A percentile compares a stretch with the other conserved stretches of the same genome.
Conservation (phyloP, 2,329 filamentous ascomycete species). For the Didymella keratinophila region DNA sequence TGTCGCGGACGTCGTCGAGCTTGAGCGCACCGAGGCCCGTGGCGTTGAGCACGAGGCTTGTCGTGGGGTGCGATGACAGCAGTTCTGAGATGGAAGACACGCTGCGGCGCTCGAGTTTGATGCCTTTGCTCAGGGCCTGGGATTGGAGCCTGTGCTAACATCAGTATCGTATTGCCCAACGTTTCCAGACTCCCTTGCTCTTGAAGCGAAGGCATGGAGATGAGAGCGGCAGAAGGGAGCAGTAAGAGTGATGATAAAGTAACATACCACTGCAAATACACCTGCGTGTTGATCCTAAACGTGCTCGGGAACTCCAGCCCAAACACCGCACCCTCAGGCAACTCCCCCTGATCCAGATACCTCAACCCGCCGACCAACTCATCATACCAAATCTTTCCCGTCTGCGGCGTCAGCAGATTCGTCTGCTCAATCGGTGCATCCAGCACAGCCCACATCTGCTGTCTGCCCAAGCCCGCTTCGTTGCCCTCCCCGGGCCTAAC, state of each 20-base stretch:
- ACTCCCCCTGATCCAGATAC: constrained; percentile 35
- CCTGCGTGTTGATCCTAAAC: constrained; percentile 51
- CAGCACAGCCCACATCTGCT: constrained; percentile 42
- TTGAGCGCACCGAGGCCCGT: constrained; percentile 78
- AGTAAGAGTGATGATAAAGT: too few species aligned
- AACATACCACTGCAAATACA: constrained; percentile 49
- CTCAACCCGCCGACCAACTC: constrained; percentile 50
- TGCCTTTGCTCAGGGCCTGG: constrained; percentile 77
- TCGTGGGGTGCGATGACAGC: constrained; percentile 64
- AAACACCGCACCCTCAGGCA: constrained; percentile 49
- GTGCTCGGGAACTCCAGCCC: constrained; percentile 48
- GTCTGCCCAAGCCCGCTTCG: constrained; percentile 37
- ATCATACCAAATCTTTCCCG: constrained; percentile 55
- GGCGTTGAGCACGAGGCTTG: constrained; percentile 81
- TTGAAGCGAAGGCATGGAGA: too few species aligned
- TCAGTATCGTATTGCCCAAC: neutral
- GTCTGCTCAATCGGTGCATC: constrained; percentile 44
- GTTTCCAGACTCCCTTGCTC: too few species aligned
- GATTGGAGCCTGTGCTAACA: constrained; percentile 49
- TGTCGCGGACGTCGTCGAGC: constrained; percentile 84
- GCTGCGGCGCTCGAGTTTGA: constrained; percentile 59
- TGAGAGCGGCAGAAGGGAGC: too few species aligned
- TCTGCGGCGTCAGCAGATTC: constrained; percentile 46
- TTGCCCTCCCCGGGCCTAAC: constrained; percentile 29
- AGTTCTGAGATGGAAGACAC: constrained; percentile 74